phyloP scores from a whole-genome alignment of 2,329 filamentous ascomycete genomes.

The Aspergillus pseudoglaucus region DNA sequence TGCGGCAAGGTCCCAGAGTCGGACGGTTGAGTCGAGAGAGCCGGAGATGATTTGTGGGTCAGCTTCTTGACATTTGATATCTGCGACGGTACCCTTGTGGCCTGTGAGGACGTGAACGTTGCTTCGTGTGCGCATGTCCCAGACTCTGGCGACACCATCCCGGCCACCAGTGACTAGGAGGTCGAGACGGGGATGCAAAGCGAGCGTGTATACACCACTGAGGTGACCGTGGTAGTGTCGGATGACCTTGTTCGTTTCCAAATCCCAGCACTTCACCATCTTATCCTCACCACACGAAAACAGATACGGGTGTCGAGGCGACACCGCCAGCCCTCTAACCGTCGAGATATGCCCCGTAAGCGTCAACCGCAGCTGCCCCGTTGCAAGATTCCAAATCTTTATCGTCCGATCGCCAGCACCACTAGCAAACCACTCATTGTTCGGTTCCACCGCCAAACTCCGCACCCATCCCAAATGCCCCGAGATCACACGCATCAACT shows the following conservation, averaged over 20 bases:
- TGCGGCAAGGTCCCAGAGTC: slow-evolving; percentile 91
- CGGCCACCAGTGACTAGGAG: slow-evolving; percentile 90
- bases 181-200: slow-evolving; percentile 89
- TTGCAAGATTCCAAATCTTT: slow-evolving; percentile 96
- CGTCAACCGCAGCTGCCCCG: slow-evolving; percentile 75
- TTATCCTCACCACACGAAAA: slow-evolving; percentile 99
- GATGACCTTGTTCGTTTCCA: slow-evolving; percentile 99
- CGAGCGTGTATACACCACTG: slow-evolving; percentile 87
- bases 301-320: slow-evolving; percentile 87
- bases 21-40: slow-evolving; percentile 86
- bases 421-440: slow-evolving; percentile 95
- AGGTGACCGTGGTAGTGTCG: slow-evolving; percentile 95
- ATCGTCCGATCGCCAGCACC: slow-evolving; percentile 94
- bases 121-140: slow-evolving; percentile 96
- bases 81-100: slow-evolving; percentile 83
- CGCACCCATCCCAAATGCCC: slow-evolving; percentile 95
- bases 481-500: slow-evolving; percentile 94
- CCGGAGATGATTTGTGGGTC: slow-evolving; percentile 92
- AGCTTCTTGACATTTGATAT: slow-evolving; percentile 87
- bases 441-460: slow-evolving; percentile 81
- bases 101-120: slow-evolving; percentile 91
- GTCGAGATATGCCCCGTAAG: slow-evolving; percentile 92
- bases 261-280: slow-evolving; percentile 99
- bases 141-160: slow-evolving; percentile 89
- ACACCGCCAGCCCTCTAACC: slow-evolving; percentile 85